Conservation (phyloP, 768 basidiomycete genomes). For the Lactarius sanguifluus region DNA sequence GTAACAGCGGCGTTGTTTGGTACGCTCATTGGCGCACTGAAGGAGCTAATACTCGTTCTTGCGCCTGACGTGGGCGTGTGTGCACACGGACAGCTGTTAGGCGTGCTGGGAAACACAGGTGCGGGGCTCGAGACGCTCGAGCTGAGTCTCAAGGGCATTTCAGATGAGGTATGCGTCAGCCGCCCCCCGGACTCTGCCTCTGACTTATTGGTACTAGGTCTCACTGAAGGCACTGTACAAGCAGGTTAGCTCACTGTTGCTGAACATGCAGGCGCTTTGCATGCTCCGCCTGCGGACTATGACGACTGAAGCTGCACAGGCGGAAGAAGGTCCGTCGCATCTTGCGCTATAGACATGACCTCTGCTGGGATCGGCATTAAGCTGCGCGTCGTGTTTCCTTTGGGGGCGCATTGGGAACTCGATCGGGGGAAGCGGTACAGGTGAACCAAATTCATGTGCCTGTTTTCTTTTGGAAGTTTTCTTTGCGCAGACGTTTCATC, state of each 20-base stretch:
- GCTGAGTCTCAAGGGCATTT: constrained; percentile 32
- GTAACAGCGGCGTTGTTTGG: constrained; percentile 35
- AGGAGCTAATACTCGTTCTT: constrained; percentile 28
- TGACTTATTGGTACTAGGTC: constrained; percentile 5
- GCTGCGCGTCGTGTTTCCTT: no score
- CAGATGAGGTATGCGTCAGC: constrained; percentile 34
- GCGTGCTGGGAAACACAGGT: constrained; percentile 35
- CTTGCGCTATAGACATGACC: no score
- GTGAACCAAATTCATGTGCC: no score
- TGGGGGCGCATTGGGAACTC: no score
- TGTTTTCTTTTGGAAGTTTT: no score
- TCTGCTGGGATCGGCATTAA: no score
- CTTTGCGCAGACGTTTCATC: no score
- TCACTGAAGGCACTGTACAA: constrained; percentile 34
- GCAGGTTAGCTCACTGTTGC: constrained; percentile 33
- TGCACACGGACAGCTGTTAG: constrained; percentile 36
- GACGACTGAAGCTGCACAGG: no score
- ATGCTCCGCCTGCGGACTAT: no score
- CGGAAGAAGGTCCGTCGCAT: no score
- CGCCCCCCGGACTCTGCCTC: no score
- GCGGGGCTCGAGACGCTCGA: constrained; percentile 26
- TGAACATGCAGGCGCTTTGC: constrained; percentile 26
- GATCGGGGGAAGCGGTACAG: no score
- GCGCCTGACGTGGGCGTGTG: constrained; percentile 33
- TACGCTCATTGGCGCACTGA: constrained; percentile 30